phyloP scores from a whole-genome alignment of 129 eudicot genomes.

The Saposhnikovia divaricata region DNA sequence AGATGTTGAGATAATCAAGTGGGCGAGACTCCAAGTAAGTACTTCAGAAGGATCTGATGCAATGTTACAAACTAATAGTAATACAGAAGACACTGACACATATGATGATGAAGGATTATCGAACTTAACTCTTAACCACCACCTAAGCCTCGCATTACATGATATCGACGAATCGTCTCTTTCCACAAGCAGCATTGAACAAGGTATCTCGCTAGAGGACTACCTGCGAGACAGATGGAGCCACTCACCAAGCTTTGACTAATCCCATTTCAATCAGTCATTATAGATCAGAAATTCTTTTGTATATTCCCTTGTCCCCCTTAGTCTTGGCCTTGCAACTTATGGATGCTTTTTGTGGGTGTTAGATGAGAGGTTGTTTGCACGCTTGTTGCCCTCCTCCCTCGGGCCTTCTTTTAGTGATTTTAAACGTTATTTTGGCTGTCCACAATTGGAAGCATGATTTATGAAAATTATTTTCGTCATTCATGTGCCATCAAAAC shows the following conservation, averaged over 20 bases:
- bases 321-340: background rate
- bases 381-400: constrained; percentile 37
- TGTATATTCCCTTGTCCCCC: constrained; percentile 14
- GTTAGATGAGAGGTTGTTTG: constrained; percentile 73
- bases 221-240: constrained; percentile 82
- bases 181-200: constrained; percentile 77
- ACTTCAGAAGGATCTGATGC: constrained; percentile 42
- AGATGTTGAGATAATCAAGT: constrained; percentile 50
- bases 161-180: constrained; percentile 67
- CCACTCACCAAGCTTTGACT: constrained; percentile 80
- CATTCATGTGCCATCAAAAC: background rate
- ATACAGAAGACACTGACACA: constrained; percentile 40
- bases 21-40: constrained; percentile 73
- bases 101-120: constrained; percentile 52
- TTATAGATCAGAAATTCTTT: constrained; percentile 5
- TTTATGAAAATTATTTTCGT: too few relatives aligned
- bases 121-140: constrained; percentile 52
- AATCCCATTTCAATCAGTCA: background rate
- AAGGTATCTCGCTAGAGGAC: constrained; percentile 64
- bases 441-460: too few relatives aligned
- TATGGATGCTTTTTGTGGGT: constrained; percentile 18
- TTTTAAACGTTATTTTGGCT: background rate
- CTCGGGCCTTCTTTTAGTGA: background rate
- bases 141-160: constrained; percentile 80
- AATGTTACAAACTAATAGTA: constrained; percentile 22